A percentile compares a stretch with the other conserved stretches of the same genome.
Evolutionary conservation across 768 basidiomycete species (phyloP).

Genomic region (Termitomyces sp.): DNA sequence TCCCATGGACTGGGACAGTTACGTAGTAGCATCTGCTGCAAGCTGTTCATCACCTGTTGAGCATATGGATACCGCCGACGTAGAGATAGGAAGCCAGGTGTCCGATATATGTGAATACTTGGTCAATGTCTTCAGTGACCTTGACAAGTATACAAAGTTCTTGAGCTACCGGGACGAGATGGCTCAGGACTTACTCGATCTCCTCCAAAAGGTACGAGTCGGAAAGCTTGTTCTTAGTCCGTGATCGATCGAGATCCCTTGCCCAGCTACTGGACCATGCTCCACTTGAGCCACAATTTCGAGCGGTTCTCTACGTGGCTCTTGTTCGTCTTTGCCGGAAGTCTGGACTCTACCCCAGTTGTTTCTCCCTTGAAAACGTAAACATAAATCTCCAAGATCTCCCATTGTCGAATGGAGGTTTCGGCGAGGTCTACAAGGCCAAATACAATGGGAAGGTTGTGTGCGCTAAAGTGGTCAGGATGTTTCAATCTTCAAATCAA

Average conservation of each 20-base stretch:
- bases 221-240: neutral
- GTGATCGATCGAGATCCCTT: neutral
- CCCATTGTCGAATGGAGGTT: conserved; percentile 17
- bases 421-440: conserved; percentile 24
- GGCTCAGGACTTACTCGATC: conserved; percentile 17
- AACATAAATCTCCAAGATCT: neutral
- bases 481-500: conserved; percentile 17
- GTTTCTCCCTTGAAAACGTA: conserved; percentile 15
- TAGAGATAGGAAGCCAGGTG: conserved; percentile 1
- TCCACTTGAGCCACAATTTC: neutral
- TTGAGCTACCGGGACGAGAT: conserved; percentile 10
- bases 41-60: neutral
- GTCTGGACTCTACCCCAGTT: conserved; percentile 21
- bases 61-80: neutral
- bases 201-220: conserved; percentile 20
- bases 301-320: conserved; percentile 12
- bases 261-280: conserved; percentile 14
- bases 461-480: conserved; percentile 21
- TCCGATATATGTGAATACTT: conserved; percentile 9
- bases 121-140: conserved; percentile 12
- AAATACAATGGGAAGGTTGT: conserved; percentile 13
- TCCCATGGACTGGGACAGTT: conserved; percentile 5
- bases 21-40: conserved; percentile 2
- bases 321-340: conserved; percentile 17
- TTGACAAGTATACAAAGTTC: conserved; percentile 13